Base-by-base conservation (phyloP, 768 basidiomycete genomes). In the Phanerodontia chrysosporium region DNA sequence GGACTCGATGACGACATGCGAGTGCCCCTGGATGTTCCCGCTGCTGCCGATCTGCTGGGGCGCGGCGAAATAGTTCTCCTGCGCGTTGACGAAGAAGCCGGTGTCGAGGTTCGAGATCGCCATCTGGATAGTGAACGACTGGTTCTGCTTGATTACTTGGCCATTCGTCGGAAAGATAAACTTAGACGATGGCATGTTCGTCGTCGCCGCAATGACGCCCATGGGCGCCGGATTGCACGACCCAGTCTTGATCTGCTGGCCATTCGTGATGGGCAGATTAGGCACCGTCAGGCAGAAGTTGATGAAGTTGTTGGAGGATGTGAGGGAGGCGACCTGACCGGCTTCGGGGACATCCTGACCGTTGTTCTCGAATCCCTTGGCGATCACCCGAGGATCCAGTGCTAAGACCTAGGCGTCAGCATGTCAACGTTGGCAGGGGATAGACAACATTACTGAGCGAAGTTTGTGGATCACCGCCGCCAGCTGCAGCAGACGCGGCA, bases 221-320 rank as follows among this genome's bases (percentile, higher is more conserved):
- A 87, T 83, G 0, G 82, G 81, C 13, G 65, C 65, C 32, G 70
- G 63, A 65, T 72, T 72, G 61, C 71, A 85, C 12, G 82, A 83
- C 10, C 82, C 82, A 6, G 68, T 72, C 56, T 64, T 71, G 66
- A 81, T 70, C 65, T 83, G 85, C 64, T 76, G 59, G 28, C 86
- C 85, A 63, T 85, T 81, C 46, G 88, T 88, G 59, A 87, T 76
- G 3, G 85, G 80, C 45, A 80, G 70, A 51, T 76, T 66, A 6
- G 77, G 67, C 3, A 76, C 66, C n/a, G 78, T 80, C 8, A 74
- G 70, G 64, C 87, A 87, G 69, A 76, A 85, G 74, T 87, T 86
- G 73, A 87, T 87, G 69, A 86, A 90, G 76, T 90, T 90, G 74
- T 90, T 86, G 48, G 70, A 70, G n/a, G 85, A 85, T 0, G 81